These are phyloP conservation scores for Orbilia oligospora DNA, from an alignment of 2,329 filamentous ascomycete species.

Conservation along the genomic window DNA sequence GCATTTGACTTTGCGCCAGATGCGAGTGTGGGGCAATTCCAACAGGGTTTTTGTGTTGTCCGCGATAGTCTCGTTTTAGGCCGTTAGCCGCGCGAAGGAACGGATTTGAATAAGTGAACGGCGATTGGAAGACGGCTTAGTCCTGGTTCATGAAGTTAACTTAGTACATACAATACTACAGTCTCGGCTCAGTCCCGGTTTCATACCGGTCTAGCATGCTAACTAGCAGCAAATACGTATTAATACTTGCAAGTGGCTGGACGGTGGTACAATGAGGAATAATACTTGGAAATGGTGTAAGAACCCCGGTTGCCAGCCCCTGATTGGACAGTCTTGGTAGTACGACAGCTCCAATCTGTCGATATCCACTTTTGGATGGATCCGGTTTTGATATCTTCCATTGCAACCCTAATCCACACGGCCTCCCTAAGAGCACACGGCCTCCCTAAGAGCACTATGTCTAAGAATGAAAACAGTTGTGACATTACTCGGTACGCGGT, in stretches of 20 bases:
- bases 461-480: not conserved
- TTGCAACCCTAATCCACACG: not conserved
- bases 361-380: slow-evolving; percentile 20
- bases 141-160: no score
- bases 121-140: slow-evolving; percentile 24
- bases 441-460: no score
- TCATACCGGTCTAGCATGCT: no score
- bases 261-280: slow-evolving; percentile 43
- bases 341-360: slow-evolving; percentile 11
- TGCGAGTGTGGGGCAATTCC: slow-evolving; percentile 35
- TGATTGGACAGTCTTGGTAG: not conserved
- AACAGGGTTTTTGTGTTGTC: slow-evolving; percentile 41
- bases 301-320: slow-evolving; percentile 7
- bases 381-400: not conserved
- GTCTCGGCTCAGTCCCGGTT: not conserved
- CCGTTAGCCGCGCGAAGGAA: slow-evolving; percentile 39
- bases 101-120: slow-evolving; percentile 7
- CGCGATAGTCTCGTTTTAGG: slow-evolving; percentile 2
- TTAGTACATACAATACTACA: no score
- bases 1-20: slow-evolving; percentile 49
- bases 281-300: slow-evolving; percentile 57
- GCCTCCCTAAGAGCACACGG: no score
- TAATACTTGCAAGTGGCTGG: not conserved
- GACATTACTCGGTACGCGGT: slow-evolving; percentile 11
- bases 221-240: no score